These are phyloP conservation scores for Rhipidocladum racemiflorum DNA, from an alignment of 176 grass and related monocot species.

Conservation along the genomic window DNA sequence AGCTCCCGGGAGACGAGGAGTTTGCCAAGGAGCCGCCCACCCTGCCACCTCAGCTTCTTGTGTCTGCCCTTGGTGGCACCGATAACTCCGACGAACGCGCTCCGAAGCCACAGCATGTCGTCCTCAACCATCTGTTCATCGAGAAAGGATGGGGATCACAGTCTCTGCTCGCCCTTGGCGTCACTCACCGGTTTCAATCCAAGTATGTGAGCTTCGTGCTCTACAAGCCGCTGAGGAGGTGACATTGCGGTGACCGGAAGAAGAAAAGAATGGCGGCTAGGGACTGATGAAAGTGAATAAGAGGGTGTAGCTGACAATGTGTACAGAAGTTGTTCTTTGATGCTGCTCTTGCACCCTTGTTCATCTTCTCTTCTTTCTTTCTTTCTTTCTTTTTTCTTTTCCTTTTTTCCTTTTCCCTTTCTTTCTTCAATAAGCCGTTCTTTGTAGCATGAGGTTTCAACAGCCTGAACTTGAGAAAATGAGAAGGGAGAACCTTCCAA, in stretches of 20 bases:
- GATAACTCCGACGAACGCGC: slow-evolving; percentile 20
- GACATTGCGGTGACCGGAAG: neutral
- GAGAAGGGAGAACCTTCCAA: neutral
- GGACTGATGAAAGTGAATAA: slow-evolving; percentile 33
- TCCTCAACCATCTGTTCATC: slow-evolving; percentile 82
- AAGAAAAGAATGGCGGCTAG: neutral
- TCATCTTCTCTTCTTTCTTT: neutral
- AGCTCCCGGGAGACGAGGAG: slow-evolving; percentile 62
- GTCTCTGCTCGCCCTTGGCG: slow-evolving; percentile 71
- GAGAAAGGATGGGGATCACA: slow-evolving; percentile 84
- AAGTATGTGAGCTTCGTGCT: slow-evolving; percentile 88
- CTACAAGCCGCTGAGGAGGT: slow-evolving; percentile 70
- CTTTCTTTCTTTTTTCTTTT: neutral
- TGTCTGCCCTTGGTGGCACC: slow-evolving; percentile 43
- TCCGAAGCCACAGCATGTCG: slow-evolving; percentile 62
- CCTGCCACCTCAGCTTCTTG: slow-evolving; percentile 59
- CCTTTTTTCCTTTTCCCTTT: neutral
- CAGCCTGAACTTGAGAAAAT: neutral
- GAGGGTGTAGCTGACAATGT: slow-evolving; percentile 19
- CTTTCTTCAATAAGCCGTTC: neutral
- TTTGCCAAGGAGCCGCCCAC: slow-evolving; percentile 72
- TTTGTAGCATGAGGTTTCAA: slow-evolving; percentile 10
- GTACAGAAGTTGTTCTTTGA: slow-evolving; percentile 32
- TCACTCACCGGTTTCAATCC: slow-evolving; percentile 74
- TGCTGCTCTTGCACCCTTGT: neutral